Evolutionary conservation across 148 eudicot genomes (phyloP), one percentile per base, ranked within the genome.

Genomic region (Rhododendron griersonianum): DNA sequence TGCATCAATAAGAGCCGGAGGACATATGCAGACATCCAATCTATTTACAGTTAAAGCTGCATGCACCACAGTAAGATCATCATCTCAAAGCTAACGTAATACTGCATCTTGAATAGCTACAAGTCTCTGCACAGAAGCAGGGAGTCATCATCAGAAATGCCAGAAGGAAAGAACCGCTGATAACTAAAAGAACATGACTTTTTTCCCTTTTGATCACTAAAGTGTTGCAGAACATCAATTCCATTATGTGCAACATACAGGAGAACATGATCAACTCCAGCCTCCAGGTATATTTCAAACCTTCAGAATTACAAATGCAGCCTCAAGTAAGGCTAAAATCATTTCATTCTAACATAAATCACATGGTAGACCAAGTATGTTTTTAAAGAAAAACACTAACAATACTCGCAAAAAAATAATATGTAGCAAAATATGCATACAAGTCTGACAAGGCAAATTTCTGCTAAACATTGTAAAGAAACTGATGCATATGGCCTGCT

Each of bases 11-110:
- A 92, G 93, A 89, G 73, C 30, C 74, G 76, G 44, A 37, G 90
- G 82, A 83, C 76, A 87, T 30, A 96, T 73, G 53, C 91, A 86
- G 78, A 92, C 93, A 11, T 91, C 57, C 88, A 96, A 88, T 87
- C 89, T 87, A 85, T 88, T 89, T 85, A 95, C 81, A 84, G 90
- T 92, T 50, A 96, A 82, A 86, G 93, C 94, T 76, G 95, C 95
- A 74, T 89, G 88, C 78, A 94, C 94, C 69, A 96, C 98, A 85
- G 91, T 89, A 83, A 96, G 84, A 86, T 96, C 98, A 75, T 91
- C 94, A 83, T 95, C 99, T 57, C 75, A 67, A 71, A 96, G 93
- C 79, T 94, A 90, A 55, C 95, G 94, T 83, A 87, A 25, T 57
- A 96, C 81, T 76, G 98, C 95, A 87, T 93, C 96, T 77, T 90